Evolutionary conservation across 257 asterid species (phyloP), one percentile per base, ranked within the genome.

Genomic region (Rauvolfia tetraphylla): DNA sequence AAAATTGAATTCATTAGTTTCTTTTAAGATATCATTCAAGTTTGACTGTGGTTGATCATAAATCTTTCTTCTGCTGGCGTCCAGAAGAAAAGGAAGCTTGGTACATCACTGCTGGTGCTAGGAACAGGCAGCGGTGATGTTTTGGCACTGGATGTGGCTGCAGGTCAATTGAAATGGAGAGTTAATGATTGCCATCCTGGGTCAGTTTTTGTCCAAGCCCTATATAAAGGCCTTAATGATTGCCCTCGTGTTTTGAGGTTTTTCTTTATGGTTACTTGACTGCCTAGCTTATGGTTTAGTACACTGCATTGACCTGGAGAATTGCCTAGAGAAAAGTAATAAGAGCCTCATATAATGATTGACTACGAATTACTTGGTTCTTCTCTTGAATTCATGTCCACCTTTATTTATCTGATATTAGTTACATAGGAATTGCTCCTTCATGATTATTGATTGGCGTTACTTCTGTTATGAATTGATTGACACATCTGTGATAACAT

Each of bases 61-160:
- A 57, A 48, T 25, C 36, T 78, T 76, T 72, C 73, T 62, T 65
- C 31, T 36, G 36, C 17, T 67, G 58, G 48, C 74, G 29, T 78
- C 38, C 81, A 95, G 98, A 95, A 89, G 78, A 94, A 92, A 77
- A 87, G 98, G 89, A 92, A 95, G 89, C 93, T 92, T 72, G 91
- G 90, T 77, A 81, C 89, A 77, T 91, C 97, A 54, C 62, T 92
- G 22, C 78, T 95, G 87, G 81, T 95, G 79, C 80, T 95, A 82
- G 99, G 99, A 80, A 95, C 98, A 1, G 97, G 99, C 11, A 88
- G 96, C 42, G 98, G 99, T 2, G 99, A 95, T 87, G 91, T 93
- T 73, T 80, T 91, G 65, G 97, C 98, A 6, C 78, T 95, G 85
- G 98, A 95, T 80, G 96, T 92, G 29, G 74, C 93, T 76, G 93